Evolutionary conservation across 768 basidiomycete genomes (phyloP), one percentile per base, ranked within the genome.

Genomic region (Dioszegia hungarica): DNA sequence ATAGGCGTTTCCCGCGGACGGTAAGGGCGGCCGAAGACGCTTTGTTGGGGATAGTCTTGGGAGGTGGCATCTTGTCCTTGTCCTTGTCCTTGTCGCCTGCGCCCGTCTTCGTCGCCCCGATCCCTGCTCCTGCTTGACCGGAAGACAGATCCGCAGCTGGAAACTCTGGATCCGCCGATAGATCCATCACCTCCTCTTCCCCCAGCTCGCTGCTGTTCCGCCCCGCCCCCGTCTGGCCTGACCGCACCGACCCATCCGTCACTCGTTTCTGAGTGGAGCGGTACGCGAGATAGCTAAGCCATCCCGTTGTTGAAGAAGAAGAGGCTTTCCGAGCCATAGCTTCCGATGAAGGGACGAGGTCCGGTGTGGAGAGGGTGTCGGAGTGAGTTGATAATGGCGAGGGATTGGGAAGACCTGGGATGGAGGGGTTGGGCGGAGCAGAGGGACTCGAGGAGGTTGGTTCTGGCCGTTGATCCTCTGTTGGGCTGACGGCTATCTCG

Each of bases 211-310:
- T 48, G 29, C 45, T 46, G 25, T 46, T 28, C 45, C 27, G 22
- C 14, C 50, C 34, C 11, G 14, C 19, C 29, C 43, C 44, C 2
- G 25, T 24, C 5, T 8, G 36, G 47, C 24, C 48, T 12, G 24
- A 56, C 28, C 29, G 53, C 45, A 27, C n/a, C 24, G 39, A 63
- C 41, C 39, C 19, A 25, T 19, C 33, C 3, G 57, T 37, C 12
- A 67, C 41, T 48, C 56, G 63, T 60, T 68, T 68, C 58, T 70
- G 63, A 31, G 51, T 57, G 1, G 68, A 63, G 12, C 62, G 54
- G 39, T 67, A 60, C 1, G 68, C 66, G 2, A 73, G 72, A 40
- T 70, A 73, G 40, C 57, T 70, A 8, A 73, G 54, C 72, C 72
- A 73, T 15, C 68, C 64, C 11, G 64, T 44, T 0, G 57, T 52